Base-by-base conservation (phyloP, 345 rosid species). In the Pugionium cornutum region DNA sequence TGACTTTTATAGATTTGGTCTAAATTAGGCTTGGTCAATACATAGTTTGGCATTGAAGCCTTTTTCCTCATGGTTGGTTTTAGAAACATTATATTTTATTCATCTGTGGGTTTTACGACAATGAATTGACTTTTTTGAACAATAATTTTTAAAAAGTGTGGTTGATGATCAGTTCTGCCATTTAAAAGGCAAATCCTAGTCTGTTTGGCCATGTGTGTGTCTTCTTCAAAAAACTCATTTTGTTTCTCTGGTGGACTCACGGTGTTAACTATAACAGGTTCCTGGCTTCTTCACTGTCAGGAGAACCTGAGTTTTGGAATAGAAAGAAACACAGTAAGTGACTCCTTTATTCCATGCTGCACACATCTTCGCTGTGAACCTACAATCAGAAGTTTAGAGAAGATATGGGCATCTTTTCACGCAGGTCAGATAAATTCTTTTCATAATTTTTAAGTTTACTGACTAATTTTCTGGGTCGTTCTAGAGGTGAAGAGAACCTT, bases 361-460 rank as follows among this genome's bases (percentile, higher is more conserved):
- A 65, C 66, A 65, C 62, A 27, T 51, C 68, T 64, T 57, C 9
- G 18, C 69, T 60, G 47, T 55, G 70, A 58, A 61, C 1, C 32
- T 56, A 53, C 48, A 53, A 11, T 35, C 52, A 68, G 30, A 35
- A 59, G 44, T 60, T 61, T 64, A 30, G 48, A 51, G 69, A 48
- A 75, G 69, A 68, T 59, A 73, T 91, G 96, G 90, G 87, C 68
- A 76, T 62, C 53, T 63, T 79, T 72, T 58, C 83, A 5, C 89
- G 83, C 83, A 88, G 96, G 97, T 91, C 46, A 40, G 18, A 18
- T 18, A 18, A 18, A 18, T 18, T 0, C 18, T 18, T 18, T 18
- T 18, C 18, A 18, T 18, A 18, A 18, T 18, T 18, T 18, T 18
- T 0, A 18, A 18, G 27, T 46, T 40, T 18, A 6, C 31, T 32